These are phyloP conservation scores for Malassezia furfur DNA, from an alignment of 1,284 basidiomycete species.

Conservation along the genomic window DNA sequence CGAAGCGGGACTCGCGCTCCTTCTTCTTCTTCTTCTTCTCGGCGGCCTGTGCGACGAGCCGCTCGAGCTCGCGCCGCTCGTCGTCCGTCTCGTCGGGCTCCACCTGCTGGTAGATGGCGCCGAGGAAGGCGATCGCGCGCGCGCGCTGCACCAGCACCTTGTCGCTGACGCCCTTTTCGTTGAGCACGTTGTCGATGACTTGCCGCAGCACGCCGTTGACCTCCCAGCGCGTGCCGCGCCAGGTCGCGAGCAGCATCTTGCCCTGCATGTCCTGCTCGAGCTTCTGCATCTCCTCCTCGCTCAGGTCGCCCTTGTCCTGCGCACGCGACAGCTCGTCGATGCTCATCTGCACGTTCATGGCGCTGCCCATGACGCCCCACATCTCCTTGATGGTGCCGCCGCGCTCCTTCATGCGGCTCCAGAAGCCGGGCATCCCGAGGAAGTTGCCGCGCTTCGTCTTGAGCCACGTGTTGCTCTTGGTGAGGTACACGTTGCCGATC, in stretches of 20 bases:
- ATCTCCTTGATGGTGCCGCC: constrained; percentile 58
- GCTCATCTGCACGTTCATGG: constrained; percentile 54
- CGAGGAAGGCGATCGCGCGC: constrained; percentile 36
- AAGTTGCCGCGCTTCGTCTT: constrained; percentile 64
- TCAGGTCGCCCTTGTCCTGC: constrained; percentile 77
- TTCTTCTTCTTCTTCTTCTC: constrained; percentile 49
- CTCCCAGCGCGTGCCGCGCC: constrained; percentile 39
- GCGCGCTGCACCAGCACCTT: constrained; percentile 43
- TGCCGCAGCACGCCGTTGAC: constrained; percentile 38
- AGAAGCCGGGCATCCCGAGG: constrained; percentile 76
- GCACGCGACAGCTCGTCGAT: constrained; percentile 81
- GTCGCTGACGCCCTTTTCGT: constrained; percentile 43
- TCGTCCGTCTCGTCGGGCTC: constrained; percentile 43
- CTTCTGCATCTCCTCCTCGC: constrained; percentile 60
- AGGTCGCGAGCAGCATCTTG: constrained; percentile 53
- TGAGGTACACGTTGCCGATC: constrained; percentile 67
- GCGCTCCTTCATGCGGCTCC: constrained; percentile 88
- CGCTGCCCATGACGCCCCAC: constrained; percentile 51
- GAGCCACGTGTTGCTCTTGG: constrained; percentile 82
- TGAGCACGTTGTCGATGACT: constrained; percentile 44
- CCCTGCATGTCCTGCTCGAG: constrained; percentile 90
- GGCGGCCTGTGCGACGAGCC: constrained; percentile 51
- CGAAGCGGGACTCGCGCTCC: neutral
- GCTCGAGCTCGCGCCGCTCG: constrained; percentile 45
- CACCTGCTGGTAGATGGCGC: constrained; percentile 45